A percentile compares a stretch with the other conserved stretches of the same genome.
Conservation (phyloP, 352 stramenopile species). For the Thalassiosira exigua region DNA sequence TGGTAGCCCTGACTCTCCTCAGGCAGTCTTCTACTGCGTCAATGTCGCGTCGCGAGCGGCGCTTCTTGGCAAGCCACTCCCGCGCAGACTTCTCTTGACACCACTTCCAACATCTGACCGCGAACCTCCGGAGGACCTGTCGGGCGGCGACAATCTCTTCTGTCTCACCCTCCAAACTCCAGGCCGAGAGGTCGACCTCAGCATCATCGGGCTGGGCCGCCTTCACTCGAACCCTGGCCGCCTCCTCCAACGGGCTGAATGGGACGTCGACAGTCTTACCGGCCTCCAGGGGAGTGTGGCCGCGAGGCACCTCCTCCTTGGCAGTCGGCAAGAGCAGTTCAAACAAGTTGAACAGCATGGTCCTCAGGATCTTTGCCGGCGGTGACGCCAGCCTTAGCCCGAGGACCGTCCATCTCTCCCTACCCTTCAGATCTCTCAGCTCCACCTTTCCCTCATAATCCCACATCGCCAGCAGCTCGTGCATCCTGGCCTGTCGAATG, state of each 20-base stretch:
- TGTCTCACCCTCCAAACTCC: slow-evolving; percentile 31
- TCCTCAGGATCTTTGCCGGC: background rate
- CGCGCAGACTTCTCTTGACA: background rate
- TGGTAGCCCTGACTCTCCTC: background rate
- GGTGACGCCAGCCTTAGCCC: background rate
- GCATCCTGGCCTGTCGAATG: background rate
- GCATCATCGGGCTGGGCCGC: slow-evolving; percentile 38
- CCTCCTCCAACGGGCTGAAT: slow-evolving; percentile 17
- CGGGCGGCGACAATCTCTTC: slow-evolving; percentile 19
- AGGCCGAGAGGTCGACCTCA: slow-evolving; percentile 29
- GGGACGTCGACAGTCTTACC: slow-evolving; percentile 12
- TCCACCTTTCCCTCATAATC: slow-evolving; percentile 31
- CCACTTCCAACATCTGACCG: slow-evolving; percentile 31
- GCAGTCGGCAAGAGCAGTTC: too few relatives aligned
- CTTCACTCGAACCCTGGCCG: background rate
- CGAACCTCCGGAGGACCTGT: slow-evolving; percentile 19
- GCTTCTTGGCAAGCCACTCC: too few relatives aligned
- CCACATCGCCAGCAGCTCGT: slow-evolving; percentile 34
- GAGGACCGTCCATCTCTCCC: background rate
- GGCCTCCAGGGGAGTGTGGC: background rate
- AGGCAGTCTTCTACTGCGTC: too few relatives aligned
- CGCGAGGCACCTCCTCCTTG: too few relatives aligned
- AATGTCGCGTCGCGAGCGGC: too few relatives aligned
- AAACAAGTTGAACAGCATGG: background rate
- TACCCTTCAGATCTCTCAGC: background rate